Evolutionary conservation across 352 stramenopile genomes (phyloP), one percentile per base, ranked within the genome.

Genomic region (Phytopythium vexans): DNA sequence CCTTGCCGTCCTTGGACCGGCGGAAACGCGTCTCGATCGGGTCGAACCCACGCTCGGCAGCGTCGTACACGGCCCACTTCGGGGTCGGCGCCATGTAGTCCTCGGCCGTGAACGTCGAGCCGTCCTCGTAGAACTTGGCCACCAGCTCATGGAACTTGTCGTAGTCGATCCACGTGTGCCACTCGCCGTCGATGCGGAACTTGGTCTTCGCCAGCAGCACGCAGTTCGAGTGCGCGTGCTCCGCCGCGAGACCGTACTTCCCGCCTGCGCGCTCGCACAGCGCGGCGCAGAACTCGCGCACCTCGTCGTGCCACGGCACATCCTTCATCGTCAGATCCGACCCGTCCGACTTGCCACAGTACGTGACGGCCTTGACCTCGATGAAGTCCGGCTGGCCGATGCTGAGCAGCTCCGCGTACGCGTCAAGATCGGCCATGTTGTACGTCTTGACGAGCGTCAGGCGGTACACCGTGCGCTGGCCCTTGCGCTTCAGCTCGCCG

Each of bases 131-230:
- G 71, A 79, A 95, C 58, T 78, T 72, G 38, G 70, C 58, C 21
- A 95, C 77, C n/a, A 95, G 74, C 39, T 94, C 76, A 54, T 98
- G 89, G 58, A 98, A 99, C 56, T 96, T 97, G 38, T 97, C 85
- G 68, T 98, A 99, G 76, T 99, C 90, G 64, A 99, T 99, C 97
- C 97, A 99, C 43, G 97, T 99, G 66, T 97, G 88, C 97, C 97
- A 99, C 52, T 89, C 77, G 62, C 88, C 91, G 21, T 96, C 80
- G 32, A 84, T 82, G 55, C 79, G 82, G 59, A 95, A 97, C 43
- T 86, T 87, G 52, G 83, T 90, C 73, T 96, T 91, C 6, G 96
- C 95, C 33, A 99, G 76, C 15, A 99, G 74, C 21, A 98, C 95
- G 58, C 89, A 98, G 59, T 96, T 97, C 6, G 92, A 98, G 73